Percentiles rank a stretch among this genome's conserved stretches.
These are phyloP conservation scores for Xylariomycetidae sp. DNA, from an alignment of 2,329 filamentous ascomycete species.

Conservation along the genomic window DNA sequence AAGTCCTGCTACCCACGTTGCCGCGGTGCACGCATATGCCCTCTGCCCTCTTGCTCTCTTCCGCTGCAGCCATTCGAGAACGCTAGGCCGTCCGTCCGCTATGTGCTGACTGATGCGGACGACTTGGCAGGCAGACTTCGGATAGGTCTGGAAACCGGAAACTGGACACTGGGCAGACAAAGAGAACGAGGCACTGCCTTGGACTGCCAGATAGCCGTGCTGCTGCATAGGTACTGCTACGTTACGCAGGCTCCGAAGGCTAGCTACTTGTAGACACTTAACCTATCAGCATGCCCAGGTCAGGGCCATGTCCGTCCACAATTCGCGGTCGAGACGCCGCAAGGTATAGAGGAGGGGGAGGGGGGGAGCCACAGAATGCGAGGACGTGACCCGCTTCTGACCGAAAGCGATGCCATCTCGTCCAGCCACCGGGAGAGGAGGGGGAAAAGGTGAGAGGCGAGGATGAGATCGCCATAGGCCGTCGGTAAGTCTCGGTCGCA, in stretches of 20 bases:
- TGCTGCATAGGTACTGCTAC: neutral
- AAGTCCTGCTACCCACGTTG: neutral
- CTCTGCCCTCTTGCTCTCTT: conserved; percentile 14
- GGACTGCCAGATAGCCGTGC: neutral
- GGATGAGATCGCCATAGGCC: neutral
- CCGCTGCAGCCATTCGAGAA: too few species aligned
- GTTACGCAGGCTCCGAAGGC: neutral
- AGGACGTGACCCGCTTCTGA: conserved; percentile 18
- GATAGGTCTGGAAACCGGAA: too few species aligned
- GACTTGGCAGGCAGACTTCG: too few species aligned
- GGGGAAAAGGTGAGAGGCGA: conserved; percentile 12
- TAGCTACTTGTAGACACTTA: neutral
- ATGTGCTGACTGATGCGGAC: too few species aligned
- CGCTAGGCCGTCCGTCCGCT: too few species aligned
- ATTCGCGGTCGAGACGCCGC: neutral
- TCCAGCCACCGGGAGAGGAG: conserved; percentile 14
- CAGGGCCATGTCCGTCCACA: neutral
- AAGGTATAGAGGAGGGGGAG: neutral
- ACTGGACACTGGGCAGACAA: too few species aligned
- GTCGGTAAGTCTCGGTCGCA: neutral
- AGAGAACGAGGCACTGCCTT: too few species aligned
- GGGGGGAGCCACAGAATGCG: neutral
- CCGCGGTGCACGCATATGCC: conserved; percentile 9
- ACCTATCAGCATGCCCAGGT: too few species aligned
- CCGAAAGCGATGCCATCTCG: conserved; percentile 9